phyloP scores from a whole-genome alignment of 2,329 filamentous ascomycete genomes.

The Alternaria postmessia region DNA sequence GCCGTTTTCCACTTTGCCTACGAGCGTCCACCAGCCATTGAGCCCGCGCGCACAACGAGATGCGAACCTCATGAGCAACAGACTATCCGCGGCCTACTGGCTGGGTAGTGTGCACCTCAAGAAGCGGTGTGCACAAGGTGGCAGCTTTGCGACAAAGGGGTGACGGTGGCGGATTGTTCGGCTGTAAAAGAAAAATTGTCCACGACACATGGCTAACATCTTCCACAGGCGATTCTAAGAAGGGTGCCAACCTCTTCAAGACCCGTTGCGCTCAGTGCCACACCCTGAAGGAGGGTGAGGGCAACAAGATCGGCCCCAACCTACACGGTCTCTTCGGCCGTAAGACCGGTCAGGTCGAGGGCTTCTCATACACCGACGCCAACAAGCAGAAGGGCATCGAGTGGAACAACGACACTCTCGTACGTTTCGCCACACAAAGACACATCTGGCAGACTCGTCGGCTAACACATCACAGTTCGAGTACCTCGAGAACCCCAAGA shows the following conservation, averaged over 20 bases:
- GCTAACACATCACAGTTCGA: constrained; percentile 69
- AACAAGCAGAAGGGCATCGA: constrained; percentile 96
- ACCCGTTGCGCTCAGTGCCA: constrained; percentile 99
- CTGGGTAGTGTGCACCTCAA: constrained; percentile 11
- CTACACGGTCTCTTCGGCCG: constrained; percentile 98
- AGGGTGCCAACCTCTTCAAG: constrained; percentile 99
- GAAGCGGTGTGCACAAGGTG: constrained; percentile 24
- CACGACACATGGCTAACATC: constrained; percentile 31
- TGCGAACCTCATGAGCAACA: constrained; percentile 12
- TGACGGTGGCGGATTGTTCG: constrained; percentile 22
- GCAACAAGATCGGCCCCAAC: constrained; percentile 98
- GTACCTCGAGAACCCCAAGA: constrained; percentile 99
- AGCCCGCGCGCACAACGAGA: constrained; percentile 29
- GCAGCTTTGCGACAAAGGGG: constrained; percentile 39
- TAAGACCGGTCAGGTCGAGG: constrained; percentile 88
- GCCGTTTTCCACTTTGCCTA: constrained; percentile 28
- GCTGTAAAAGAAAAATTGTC: constrained; percentile 15
- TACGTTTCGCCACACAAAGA: constrained; percentile 55
- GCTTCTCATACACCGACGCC: constrained; percentile 98
- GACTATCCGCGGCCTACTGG: constrained; percentile 2
- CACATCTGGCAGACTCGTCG: not conserved
- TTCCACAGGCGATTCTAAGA: constrained; percentile 81
- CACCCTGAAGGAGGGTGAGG: constrained; percentile 86
- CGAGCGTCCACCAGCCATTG: constrained; percentile 33
- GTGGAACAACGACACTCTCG: constrained; percentile 87